Conservation (phyloP, 345 rosid species). For the Hibiscus trionum region DNA sequence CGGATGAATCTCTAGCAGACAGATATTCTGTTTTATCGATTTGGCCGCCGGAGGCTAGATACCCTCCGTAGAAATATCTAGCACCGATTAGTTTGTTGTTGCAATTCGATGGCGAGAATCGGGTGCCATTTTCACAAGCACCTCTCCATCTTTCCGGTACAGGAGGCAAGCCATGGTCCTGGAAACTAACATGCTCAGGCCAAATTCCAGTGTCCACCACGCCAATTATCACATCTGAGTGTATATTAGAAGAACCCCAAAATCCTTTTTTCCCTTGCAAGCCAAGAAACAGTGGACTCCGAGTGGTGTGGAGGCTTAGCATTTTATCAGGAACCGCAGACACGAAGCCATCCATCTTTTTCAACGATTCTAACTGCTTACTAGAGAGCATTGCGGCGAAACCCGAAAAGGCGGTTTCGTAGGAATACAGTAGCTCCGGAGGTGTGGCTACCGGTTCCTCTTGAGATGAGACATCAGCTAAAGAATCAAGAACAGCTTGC, state of each 20-base stretch:
- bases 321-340: constrained; percentile 58
- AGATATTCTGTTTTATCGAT: constrained; percentile 1
- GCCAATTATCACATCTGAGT: constrained; percentile 57
- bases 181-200: constrained; percentile 70
- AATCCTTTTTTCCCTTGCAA: constrained; percentile 44
- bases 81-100: constrained; percentile 81
- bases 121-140: constrained; percentile 48
- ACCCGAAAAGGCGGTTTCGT: constrained; percentile 37
- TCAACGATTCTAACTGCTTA: constrained; percentile 39
- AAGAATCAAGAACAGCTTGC: constrained; percentile 28
- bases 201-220: constrained; percentile 68
- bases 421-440: constrained; percentile 29
- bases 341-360: constrained; percentile 41
- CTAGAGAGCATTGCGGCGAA: constrained; percentile 57
- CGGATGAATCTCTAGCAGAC: constrained; percentile 60
- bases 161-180: constrained; percentile 42
- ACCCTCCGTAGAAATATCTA: constrained; percentile 52
- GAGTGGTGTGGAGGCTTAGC: constrained; percentile 59
- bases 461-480: constrained; percentile 23
- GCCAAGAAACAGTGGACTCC: constrained; percentile 57
- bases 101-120: constrained; percentile 46
- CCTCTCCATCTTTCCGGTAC: constrained; percentile 69
- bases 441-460: constrained; percentile 12
- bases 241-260: constrained; percentile 35
- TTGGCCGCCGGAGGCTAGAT: constrained; percentile 33